These are phyloP conservation scores for Myrica gale DNA, from an alignment of 306 rosid genomes.

Conservation along the genomic window DNA sequence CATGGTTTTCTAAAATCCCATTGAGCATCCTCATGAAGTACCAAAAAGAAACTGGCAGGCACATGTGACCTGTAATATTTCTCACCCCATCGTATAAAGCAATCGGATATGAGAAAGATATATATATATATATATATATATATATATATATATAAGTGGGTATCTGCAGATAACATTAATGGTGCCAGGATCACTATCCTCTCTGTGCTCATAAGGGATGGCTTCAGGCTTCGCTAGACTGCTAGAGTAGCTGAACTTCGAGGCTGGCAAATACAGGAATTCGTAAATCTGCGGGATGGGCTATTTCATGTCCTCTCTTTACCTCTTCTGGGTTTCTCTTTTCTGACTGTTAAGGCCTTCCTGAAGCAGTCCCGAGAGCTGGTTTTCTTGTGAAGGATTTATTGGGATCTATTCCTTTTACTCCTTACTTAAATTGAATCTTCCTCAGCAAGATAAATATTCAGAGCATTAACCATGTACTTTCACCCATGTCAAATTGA, in stretches of 20 bases:
- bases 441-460: neutral
- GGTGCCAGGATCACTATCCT: neutral
- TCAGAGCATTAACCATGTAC: too few species aligned
- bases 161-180: neutral
- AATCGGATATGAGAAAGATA: too few species aligned
- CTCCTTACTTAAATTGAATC: constrained; percentile 2
- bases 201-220: neutral
- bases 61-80: too few species aligned
- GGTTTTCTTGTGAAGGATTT: constrained; percentile 7
- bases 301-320: too few species aligned
- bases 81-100: too few species aligned
- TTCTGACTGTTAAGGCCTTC: neutral
- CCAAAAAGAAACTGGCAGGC: too few species aligned
- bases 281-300: neutral
- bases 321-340: neutral
- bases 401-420: constrained; percentile 16
- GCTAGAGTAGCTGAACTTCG: neutral
- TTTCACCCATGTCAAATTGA: neutral
- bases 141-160: too few species aligned
- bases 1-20: neutral
- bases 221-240: neutral
- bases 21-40: neutral
- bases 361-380: constrained; percentile 13
- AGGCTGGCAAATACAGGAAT: neutral
- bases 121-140: too few species aligned